Evolutionary conservation across 495 filamentous ascomycete genomes (phyloP).

Genomic region (Aspergillus asperescens): DNA sequence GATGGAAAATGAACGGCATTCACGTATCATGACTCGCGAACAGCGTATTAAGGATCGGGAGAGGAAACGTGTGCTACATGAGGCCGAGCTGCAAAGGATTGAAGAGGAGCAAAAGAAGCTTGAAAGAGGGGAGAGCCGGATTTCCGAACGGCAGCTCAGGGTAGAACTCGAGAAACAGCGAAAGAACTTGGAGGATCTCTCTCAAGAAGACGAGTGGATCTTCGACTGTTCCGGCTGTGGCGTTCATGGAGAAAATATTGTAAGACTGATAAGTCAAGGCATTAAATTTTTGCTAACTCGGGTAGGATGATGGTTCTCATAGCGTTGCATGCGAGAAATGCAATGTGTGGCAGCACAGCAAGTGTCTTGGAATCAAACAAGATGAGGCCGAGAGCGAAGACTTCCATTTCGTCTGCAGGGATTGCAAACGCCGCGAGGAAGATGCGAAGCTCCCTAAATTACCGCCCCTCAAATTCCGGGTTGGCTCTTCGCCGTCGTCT

Average conservation of each 20-base stretch:
- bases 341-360: conserved; percentile 94
- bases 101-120: conserved; percentile 70
- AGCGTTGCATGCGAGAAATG: conserved; percentile 94
- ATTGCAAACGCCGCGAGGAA: conserved; percentile 65
- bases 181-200: conserved; percentile 64
- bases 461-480: conserved; percentile 60
- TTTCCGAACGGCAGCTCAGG: conserved; percentile 73
- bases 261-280: conserved; percentile 27
- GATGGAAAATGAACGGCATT: conserved; percentile 71
- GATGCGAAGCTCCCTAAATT: conserved; percentile 63
- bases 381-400: conserved; percentile 76
- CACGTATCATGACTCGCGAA: conserved; percentile 78
- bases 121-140: conserved; percentile 55
- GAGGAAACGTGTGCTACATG: conserved; percentile 68
- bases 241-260: conserved; percentile 74
- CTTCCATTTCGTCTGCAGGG: conserved; percentile 81
- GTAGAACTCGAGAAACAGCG: conserved; percentile 71
- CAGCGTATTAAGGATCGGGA: conserved; percentile 79
- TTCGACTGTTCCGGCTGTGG: conserved; percentile 91
- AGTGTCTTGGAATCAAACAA: conserved; percentile 74
- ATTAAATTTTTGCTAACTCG: conserved; percentile 12
- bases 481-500: conserved; percentile 50
- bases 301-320: conserved; percentile 83
- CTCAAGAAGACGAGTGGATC: conserved; percentile 80
- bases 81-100: conserved; percentile 74